Percentiles rank a stretch among this genome's conserved stretches.
phyloP scores from a whole-genome alignment of 495 filamentous ascomycete species.

The Apodospora peruviana region DNA sequence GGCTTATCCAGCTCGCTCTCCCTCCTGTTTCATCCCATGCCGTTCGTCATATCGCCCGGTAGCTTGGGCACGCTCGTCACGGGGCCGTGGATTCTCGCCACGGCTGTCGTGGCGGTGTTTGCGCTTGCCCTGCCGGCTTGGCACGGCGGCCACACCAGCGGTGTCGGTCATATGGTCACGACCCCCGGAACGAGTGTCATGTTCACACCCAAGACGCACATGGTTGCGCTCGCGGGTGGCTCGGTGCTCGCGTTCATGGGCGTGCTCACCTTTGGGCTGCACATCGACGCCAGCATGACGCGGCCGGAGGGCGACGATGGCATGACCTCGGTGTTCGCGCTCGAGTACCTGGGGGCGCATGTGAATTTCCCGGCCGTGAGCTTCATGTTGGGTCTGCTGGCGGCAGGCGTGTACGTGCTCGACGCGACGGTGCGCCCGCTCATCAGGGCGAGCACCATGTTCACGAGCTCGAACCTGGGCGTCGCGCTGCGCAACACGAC shows the following conservation, averaged over 20 bases:
- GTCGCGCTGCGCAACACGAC: constrained; percentile 32
- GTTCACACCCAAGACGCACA: constrained; percentile 24
- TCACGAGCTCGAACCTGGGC: constrained; percentile 34
- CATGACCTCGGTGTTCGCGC: constrained; percentile 19
- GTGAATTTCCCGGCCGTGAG: constrained; percentile 32
- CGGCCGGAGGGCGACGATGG: constrained; percentile 9
- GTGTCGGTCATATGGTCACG: too few relatives aligned
- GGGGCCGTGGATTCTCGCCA: constrained; percentile 33
- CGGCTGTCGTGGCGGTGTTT: constrained; percentile 20
- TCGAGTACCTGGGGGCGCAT: constrained; percentile 18
- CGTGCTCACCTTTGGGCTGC: constrained; percentile 35
- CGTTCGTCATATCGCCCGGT: constrained; percentile 33
- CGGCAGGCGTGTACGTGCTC: constrained; percentile 27
- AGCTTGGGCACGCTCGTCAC: constrained; percentile 39
- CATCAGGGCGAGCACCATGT: constrained; percentile 35
- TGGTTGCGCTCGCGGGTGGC: constrained; percentile 26
- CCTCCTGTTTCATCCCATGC: constrained; percentile 38
- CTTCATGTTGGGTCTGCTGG: constrained; percentile 36
- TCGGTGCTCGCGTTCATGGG: constrained; percentile 32
- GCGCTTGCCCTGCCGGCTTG: constrained; percentile 12
- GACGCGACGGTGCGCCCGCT: constrained; percentile 29
- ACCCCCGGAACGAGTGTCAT: not conserved
- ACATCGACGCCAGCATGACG: constrained; percentile 32
- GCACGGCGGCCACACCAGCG: constrained; percentile 5
- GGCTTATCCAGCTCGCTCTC: constrained; percentile 37